A percentile compares a stretch with the other conserved stretches of the same genome.
phyloP scores from a whole-genome alignment of 2,329 filamentous ascomycete genomes.

The Paraconiothyrium sp. region DNA sequence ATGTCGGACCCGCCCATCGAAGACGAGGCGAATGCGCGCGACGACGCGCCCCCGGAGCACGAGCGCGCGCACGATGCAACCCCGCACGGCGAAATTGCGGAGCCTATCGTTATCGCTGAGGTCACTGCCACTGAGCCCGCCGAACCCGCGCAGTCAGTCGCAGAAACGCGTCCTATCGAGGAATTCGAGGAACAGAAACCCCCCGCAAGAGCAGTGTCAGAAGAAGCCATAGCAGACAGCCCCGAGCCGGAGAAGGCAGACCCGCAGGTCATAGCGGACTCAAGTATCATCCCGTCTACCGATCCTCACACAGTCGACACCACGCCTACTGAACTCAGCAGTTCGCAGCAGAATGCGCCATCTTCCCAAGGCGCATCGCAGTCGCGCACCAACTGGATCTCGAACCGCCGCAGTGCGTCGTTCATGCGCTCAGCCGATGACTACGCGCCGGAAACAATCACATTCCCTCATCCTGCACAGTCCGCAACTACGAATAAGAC shows the following conservation, averaged over 20 bases:
- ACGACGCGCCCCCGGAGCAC: slow-evolving; percentile 30
- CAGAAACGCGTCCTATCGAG: slow-evolving; percentile 20
- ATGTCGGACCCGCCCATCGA: slow-evolving; percentile 48
- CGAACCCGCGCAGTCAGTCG: slow-evolving; percentile 8
- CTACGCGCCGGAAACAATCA: slow-evolving; percentile 41
- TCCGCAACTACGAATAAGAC: slow-evolving; percentile 48
- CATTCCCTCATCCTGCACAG: slow-evolving; percentile 37
- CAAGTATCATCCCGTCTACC: slow-evolving; percentile 32
- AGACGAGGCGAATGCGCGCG: slow-evolving; percentile 38
- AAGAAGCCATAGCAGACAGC: slow-evolving; percentile 14
- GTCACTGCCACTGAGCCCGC: slow-evolving; percentile 4
- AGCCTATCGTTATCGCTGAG: slow-evolving; percentile 7
- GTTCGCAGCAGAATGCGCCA: slow-evolving; percentile 42
- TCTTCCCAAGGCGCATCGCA: slow-evolving; percentile 44
- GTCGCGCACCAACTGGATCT: slow-evolving; percentile 53
- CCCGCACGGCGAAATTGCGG: slow-evolving; percentile 21
- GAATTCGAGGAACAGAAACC: slow-evolving; percentile 16
- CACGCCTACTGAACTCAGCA: slow-evolving; percentile 36
- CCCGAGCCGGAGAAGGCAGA: slow-evolving; percentile 22
- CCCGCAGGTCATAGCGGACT: slow-evolving; percentile 30
- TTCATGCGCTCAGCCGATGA: slow-evolving; percentile 49
- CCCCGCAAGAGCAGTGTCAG: slow-evolving; percentile 15
- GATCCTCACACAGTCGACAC: slow-evolving; percentile 36
- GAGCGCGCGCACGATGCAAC: slow-evolving; percentile 26
- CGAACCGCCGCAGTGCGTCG: slow-evolving; percentile 57